Evolutionary conservation across 768 basidiomycete species (phyloP), one percentile per base, ranked within the genome.

Genomic region (Tephrocybe sp.): DNA sequence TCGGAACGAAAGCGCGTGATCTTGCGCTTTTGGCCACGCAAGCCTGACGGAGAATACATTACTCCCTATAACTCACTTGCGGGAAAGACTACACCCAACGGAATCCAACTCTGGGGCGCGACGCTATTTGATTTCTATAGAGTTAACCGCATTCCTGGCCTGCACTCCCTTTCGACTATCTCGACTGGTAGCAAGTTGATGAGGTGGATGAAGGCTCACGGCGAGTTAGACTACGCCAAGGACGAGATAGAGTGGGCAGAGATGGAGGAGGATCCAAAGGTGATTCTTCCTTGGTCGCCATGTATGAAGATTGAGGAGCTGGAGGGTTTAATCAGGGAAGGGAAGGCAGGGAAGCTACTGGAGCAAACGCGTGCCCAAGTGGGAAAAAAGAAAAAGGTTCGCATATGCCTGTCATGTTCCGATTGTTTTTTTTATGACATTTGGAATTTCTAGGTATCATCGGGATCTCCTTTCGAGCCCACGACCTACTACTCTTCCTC

Each of bases 101-200:
- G 61, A 0, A 22, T 65, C 7, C 60, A 65, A 38, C 55, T 69
- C 12, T 79, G 76, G 77, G 75, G 77, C 39, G 69, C 68, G 10
- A 72, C 72, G 0, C 53, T 76, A 1, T 63, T 66, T 23, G 73
- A 78, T 47, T 76, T 79, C 49, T 77, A 67, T 53, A 51, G 14
- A 1, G 63, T 68, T 16, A 31, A 49, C 1, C 62, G 67, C 13
- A 41, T 66, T 0, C 64, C 68, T 1, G 47, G 56, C 26, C 3
- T 60, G 3, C 7, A 31, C 3, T 36, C 17, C 20, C 51, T 62
- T 5, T 26, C 51, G 11, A 63, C 63, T 4, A 55, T 60, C 5
- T 62, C 70, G 26, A 70, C 67, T 16, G 66, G 68, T 4, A 74
- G 72, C 60, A 72, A 68, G 45, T 52, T 78, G 23, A 52, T 61